Evolutionary conservation across 2,329 filamentous ascomycete genomes (phyloP).

Genomic region (Helicocarpus griseus): DNA sequence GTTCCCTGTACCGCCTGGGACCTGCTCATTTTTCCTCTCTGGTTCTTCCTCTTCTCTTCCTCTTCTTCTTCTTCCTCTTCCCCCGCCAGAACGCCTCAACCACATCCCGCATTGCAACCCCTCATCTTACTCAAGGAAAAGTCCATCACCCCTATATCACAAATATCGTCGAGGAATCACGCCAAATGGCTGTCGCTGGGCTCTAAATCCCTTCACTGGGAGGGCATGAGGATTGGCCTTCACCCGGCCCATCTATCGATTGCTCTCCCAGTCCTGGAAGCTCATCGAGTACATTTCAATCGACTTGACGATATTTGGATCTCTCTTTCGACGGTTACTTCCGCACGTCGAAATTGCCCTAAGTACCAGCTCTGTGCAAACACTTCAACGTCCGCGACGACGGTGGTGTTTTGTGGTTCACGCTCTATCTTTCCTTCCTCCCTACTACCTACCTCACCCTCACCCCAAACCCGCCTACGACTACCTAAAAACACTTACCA

Average conservation of each 20-base stretch:
- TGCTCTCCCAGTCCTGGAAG: conserved; percentile 60
- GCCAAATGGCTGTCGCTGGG: conserved; percentile 71
- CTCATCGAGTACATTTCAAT: conserved; percentile 62
- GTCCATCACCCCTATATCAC: conserved; percentile 14
- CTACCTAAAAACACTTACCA: background rate
- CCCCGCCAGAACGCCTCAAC: conserved; percentile 15
- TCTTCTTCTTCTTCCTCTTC: conserved; percentile 15
- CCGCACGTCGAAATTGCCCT: conserved; percentile 53
- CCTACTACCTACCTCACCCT: background rate
- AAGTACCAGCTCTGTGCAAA: conserved; percentile 30
- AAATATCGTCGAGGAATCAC: conserved; percentile 66
- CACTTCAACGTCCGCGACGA: conserved; percentile 27
- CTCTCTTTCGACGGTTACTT: conserved; percentile 38
- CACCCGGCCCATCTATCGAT: background rate
- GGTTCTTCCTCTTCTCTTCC: conserved; percentile 6
- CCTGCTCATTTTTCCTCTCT: conserved; percentile 9
- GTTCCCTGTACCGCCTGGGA: background rate
- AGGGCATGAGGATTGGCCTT: conserved; percentile 32
- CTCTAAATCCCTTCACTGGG: conserved; percentile 82
- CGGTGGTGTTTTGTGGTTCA: conserved; percentile 26
- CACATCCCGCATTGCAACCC: conserved; percentile 15
- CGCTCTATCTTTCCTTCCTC: background rate
- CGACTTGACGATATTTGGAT: conserved; percentile 46
- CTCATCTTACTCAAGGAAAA: conserved; percentile 20
- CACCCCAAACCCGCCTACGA: background rate